Conservation (phyloP, 306 rosid genomes). For the Pueraria montana region DNA sequence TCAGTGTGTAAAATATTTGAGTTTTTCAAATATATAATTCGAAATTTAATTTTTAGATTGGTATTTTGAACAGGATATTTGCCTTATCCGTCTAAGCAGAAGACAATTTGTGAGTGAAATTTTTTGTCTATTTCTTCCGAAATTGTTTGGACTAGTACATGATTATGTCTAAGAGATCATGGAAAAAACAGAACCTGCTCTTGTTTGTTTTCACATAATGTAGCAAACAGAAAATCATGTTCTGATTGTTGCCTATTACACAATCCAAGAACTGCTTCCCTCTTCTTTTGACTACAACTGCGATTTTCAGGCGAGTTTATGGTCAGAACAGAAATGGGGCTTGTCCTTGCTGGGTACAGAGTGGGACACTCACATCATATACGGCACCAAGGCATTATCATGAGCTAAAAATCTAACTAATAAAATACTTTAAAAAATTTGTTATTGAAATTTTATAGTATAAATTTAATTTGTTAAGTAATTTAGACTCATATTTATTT, state of each 20-base stretch:
- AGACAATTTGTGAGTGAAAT: slow-evolving; percentile 37
- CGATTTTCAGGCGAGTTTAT: slow-evolving; percentile 48
- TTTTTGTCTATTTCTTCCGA: slow-evolving; percentile 46
- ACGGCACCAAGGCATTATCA: not conserved
- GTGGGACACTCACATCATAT: slow-evolving; percentile 12
- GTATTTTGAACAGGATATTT: not conserved
- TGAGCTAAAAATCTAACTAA: not conserved
- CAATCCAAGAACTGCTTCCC: slow-evolving; percentile 17
- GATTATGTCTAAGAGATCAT: slow-evolving; percentile 48
- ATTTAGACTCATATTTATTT: not conserved
- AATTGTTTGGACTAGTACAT: slow-evolving; percentile 45
- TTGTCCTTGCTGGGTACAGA: slow-evolving; percentile 20
- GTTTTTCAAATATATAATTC: not conserved
- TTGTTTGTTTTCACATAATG: slow-evolving; percentile 52
- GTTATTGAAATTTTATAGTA: not conserved
- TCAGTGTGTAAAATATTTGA: not conserved
- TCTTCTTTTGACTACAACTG: slow-evolving; percentile 44
- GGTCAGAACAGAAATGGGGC: slow-evolving; percentile 15
- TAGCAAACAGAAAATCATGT: slow-evolving; percentile 49
- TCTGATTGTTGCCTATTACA: slow-evolving; percentile 11
- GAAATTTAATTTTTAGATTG: not conserved
- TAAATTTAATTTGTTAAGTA: not conserved
- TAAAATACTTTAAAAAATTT: not conserved
- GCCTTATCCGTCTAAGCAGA: slow-evolving; percentile 40
- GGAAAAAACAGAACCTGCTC: slow-evolving; percentile 19